These are phyloP conservation scores for Paradendryphiella salina DNA, from an alignment of 2,329 filamentous ascomycete genomes.

Conservation along the genomic window DNA sequence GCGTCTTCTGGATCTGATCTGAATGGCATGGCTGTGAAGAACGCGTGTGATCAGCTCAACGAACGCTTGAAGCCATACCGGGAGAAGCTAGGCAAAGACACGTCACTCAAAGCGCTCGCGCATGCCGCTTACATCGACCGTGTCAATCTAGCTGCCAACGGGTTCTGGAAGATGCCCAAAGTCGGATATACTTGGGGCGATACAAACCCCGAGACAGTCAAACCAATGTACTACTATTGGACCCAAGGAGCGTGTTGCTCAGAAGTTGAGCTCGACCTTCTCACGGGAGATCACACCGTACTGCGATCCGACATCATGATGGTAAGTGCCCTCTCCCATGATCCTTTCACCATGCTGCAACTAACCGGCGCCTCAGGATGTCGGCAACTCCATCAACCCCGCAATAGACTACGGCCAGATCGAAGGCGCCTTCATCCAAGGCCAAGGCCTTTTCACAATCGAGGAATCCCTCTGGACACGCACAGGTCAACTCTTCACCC, in stretches of 20 bases:
- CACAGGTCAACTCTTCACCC: slow-evolving; percentile 67
- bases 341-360: not conserved
- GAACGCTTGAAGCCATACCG: slow-evolving; percentile 81
- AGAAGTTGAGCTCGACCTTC: slow-evolving; percentile 87
- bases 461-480: slow-evolving; percentile 71
- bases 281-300: slow-evolving; percentile 92
- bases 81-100: slow-evolving; percentile 74
- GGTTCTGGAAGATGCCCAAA: slow-evolving; percentile 95
- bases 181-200: slow-evolving; percentile 88
- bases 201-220: slow-evolving; percentile 39
- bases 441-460: slow-evolving; percentile 76
- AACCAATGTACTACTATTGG: slow-evolving; percentile 95
- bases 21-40: slow-evolving; percentile 91
- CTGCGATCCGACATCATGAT: slow-evolving; percentile 89
- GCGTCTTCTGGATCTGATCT: slow-evolving; percentile 92
- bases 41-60: slow-evolving; percentile 88
- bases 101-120: slow-evolving; percentile 81
- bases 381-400: slow-evolving; percentile 77
- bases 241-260: slow-evolving; percentile 81
- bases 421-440: slow-evolving; percentile 78
- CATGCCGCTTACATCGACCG: slow-evolving; percentile 92
- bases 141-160: slow-evolving; percentile 91
- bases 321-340: slow-evolving; percentile 45
- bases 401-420: slow-evolving; percentile 81
- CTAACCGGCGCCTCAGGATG: slow-evolving; percentile 57